Base-by-base conservation (phyloP, 192 early-diverging fungal species). In the Coemansia sp. region DNA sequence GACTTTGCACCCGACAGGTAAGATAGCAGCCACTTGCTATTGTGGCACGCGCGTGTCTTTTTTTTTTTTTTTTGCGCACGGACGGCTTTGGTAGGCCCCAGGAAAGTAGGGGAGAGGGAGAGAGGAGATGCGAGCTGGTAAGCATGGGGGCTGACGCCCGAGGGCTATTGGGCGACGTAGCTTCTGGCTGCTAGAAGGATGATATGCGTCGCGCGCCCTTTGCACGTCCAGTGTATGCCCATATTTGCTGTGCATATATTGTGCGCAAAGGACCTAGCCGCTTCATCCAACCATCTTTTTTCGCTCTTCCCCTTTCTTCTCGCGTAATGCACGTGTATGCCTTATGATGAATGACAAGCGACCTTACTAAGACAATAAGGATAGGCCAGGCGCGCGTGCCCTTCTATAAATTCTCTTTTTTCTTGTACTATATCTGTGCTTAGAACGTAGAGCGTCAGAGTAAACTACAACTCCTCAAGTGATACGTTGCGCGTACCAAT, bases 11-110 rank as follows among this genome's bases (percentile, higher is more conserved):
- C 8, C 39, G 14, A 46, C 39, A 46, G 39, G 39, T 46, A 46
- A 46, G 39, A 46, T 46, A 14, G 39, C 39, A 46, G 39, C 39
- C 39, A 46, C 39, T 46, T 46, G 39, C 39, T 46, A 46, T 46
- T 46, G 39, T 46, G 39, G 39, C 39, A 46, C 39, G 39, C 39
- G 39, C 14, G 39, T 46, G 39, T 46, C n/a, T n/a, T 27, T 27
- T 17, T 46, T 46, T 46, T 46, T 46, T 46, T 46, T 46, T 46
- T 46, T 46, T 46, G 39, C 39, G 39, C 39, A 46, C 39, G 39
- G 39, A 46, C 39, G 39, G 39, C 39, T 46, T 3, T 46, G 39
- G 39, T 46, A 46, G 39, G 39, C 39, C 39, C 39, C 11, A 46
- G 39, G 39, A 46, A 46, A 46, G 39, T 46, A 14, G 14, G 39